phyloP scores from a whole-genome alignment of 495 filamentous ascomycete genomes.

The Penicillium longicatenatum region DNA sequence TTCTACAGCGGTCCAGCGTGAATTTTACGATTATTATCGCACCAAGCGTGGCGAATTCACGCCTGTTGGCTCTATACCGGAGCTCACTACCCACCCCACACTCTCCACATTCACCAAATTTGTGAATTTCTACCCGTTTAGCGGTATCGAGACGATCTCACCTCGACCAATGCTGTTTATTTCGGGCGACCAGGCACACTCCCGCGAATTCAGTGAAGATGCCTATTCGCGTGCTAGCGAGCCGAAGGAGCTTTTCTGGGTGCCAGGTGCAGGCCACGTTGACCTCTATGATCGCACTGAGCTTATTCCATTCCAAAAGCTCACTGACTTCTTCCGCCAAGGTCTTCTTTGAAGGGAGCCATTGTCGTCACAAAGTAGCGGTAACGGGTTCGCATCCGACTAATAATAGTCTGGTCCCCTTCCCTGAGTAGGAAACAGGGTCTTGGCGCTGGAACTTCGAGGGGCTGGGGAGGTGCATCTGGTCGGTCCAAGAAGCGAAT shows the following conservation, averaged over 20 bases:
- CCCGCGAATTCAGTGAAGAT: conserved; percentile 30
- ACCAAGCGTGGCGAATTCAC: conserved; percentile 26
- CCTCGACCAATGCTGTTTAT: conserved; percentile 33
- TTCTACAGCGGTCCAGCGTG: conserved; percentile 15
- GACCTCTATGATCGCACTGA: conserved; percentile 30
- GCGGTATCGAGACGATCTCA: conserved; percentile 28
- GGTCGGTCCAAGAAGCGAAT: too few relatives aligned
- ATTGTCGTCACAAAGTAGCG: too few relatives aligned
- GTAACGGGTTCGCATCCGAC: too few relatives aligned
- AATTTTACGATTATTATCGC: conserved; percentile 34
- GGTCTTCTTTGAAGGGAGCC: conserved; percentile 12
- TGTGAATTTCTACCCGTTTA: conserved; percentile 33
- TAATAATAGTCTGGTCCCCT: too few relatives aligned
- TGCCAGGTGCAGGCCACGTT: conserved; percentile 26
- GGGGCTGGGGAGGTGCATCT: too few relatives aligned
- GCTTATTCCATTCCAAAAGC: conserved; percentile 28
- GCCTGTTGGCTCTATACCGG: conserved; percentile 12
- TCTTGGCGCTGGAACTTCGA: too few relatives aligned
- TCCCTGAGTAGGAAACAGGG: too few relatives aligned
- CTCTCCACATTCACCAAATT: conserved; percentile 25
- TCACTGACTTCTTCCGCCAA: conserved; percentile 26
- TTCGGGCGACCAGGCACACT: conserved; percentile 30
- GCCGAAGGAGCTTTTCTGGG: conserved; percentile 32
- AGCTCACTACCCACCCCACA: conserved; percentile 26
- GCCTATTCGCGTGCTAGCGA: conserved; percentile 27